Evolutionary conservation across 257 asterid genomes (phyloP).

Genomic region (Nicotiana sylvestris): DNA sequence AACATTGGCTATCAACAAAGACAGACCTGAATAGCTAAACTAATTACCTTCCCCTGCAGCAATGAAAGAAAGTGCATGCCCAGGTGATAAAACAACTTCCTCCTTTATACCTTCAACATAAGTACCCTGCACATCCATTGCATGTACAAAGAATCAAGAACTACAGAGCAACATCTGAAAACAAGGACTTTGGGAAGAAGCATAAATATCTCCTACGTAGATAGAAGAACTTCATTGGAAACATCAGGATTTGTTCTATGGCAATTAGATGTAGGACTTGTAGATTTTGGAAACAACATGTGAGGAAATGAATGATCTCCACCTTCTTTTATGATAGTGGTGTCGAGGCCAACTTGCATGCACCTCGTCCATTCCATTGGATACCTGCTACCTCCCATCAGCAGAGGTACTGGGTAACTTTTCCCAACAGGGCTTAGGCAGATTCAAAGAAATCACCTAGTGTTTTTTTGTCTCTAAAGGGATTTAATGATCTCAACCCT

Average conservation of each 20-base stretch:
- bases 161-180: not conserved
- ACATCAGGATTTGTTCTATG: not conserved
- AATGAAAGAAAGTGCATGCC: slow-evolving; percentile 97
- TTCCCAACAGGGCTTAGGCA: no score
- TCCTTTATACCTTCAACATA: slow-evolving; percentile 98
- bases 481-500: not conserved
- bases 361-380: no score
- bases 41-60: slow-evolving; percentile 96
- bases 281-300: not conserved
- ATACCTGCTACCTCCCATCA: no score
- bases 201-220: not conserved
- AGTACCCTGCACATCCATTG: slow-evolving; percentile 61
- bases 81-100: slow-evolving; percentile 98
- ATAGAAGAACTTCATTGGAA: not conserved
- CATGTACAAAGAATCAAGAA: slow-evolving; percentile 11
- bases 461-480: no score
- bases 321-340: not conserved
- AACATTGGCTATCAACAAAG: not conserved
- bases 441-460: no score
- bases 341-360: no score
- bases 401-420: no score
- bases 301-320: not conserved
- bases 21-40: slow-evolving; percentile 9
- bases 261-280: not conserved
- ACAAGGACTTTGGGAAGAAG: not conserved